Evolutionary conservation across 2,329 filamentous ascomycete genomes (phyloP).

Genomic region (Aulographum hederae): DNA sequence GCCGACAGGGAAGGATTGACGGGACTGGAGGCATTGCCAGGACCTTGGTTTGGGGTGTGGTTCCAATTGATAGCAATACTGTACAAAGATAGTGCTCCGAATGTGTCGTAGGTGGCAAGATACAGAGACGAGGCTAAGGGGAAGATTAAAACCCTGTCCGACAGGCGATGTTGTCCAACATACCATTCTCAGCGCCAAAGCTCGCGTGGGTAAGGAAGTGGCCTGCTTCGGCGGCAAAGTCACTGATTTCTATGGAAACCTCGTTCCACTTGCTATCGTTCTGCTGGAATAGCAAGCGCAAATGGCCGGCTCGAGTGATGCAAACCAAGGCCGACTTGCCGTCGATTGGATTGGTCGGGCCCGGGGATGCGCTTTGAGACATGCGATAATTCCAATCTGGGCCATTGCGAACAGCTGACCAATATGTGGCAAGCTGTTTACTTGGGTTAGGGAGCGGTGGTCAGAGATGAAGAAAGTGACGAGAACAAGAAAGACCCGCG

Average conservation of each 20-base stretch:
- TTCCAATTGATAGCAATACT: slow-evolving; percentile 62
- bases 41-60: slow-evolving; percentile 18
- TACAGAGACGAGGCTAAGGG: too few relatives aligned
- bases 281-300: slow-evolving; percentile 65
- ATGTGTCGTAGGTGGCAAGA: slow-evolving; percentile 51
- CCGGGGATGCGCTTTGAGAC: too few relatives aligned
- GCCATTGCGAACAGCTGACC: too few relatives aligned
- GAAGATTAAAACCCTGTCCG: too few relatives aligned
- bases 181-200: too few relatives aligned
- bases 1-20: not conserved
- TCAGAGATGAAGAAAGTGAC: slow-evolving; percentile 8
- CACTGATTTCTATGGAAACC: too few relatives aligned
- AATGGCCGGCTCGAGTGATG: slow-evolving; percentile 53
- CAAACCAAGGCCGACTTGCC: slow-evolving; percentile 58
- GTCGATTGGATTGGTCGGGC: slow-evolving; percentile 54
- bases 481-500: slow-evolving; percentile 5
- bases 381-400: too few relatives aligned
- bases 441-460: too few relatives aligned
- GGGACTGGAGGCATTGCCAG: not conserved
- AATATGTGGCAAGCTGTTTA: too few relatives aligned
- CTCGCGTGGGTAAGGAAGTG: too few relatives aligned
- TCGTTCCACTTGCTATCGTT: slow-evolving; percentile 56
- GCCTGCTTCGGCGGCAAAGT: too few relatives aligned
- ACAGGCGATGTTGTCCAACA: too few relatives aligned
- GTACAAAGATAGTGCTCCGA: slow-evolving; percentile 52